Evolutionary conservation across 2,329 filamentous ascomycete species (phyloP).

Genomic region (Ophiostoma ips): DNA sequence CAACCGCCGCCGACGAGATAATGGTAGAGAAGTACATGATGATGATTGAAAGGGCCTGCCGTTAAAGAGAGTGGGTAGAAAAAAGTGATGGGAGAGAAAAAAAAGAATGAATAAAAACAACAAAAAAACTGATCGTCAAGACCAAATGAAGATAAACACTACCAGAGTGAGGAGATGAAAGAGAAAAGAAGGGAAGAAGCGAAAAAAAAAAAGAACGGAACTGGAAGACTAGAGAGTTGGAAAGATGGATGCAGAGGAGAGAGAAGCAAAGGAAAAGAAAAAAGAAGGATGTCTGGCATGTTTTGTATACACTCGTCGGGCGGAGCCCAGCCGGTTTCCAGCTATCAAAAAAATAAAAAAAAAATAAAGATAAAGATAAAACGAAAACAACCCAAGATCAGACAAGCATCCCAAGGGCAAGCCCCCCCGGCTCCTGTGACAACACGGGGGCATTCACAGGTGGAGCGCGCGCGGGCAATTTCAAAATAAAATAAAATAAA

Average conservation of each 20-base stretch:
- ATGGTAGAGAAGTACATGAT: constrained; percentile 4
- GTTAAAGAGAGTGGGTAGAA: not conserved
- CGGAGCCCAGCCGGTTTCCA: too few species aligned
- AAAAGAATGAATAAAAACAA: not conserved
- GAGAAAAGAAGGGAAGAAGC: not conserved
- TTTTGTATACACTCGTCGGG: too few species aligned
- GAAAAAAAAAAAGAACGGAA: not conserved
- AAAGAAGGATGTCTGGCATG: not conserved
- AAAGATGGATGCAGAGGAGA: not conserved
- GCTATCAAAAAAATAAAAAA: too few species aligned
- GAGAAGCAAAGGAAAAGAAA: not conserved
- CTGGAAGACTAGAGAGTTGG: not conserved
- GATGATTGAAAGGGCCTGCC: not conserved
- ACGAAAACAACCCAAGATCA: too few species aligned
- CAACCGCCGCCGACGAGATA: constrained; percentile 5
- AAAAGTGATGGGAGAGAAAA: not conserved
- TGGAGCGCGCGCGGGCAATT: too few species aligned
- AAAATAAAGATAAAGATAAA: too few species aligned
- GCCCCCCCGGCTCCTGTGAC: too few species aligned
- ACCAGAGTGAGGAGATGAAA: not conserved
- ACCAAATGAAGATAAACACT: constrained; percentile 1
- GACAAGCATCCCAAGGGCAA: too few species aligned
- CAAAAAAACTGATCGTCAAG: constrained; percentile 1
- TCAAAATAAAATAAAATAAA: too few species aligned
- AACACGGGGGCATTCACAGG: too few species aligned